Evolutionary conservation across 257 asterid species (phyloP).

Genomic region (Verbascum thapsus): DNA sequence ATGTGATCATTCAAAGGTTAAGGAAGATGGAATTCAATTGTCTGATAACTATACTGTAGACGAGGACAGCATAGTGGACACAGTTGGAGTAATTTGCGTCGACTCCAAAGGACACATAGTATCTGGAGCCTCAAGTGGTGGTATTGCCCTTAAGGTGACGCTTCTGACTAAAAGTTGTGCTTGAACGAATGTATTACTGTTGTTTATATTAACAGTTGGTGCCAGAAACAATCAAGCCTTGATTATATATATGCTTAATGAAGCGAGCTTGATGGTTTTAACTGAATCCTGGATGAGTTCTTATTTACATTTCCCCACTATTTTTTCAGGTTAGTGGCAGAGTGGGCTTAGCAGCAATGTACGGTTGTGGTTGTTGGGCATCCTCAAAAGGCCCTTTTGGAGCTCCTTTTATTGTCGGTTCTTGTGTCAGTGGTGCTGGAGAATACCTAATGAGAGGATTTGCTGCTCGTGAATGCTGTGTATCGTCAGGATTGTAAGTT

Average conservation of each 20-base stretch:
- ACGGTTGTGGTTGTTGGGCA: slow-evolving; percentile 98
- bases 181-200: not conserved
- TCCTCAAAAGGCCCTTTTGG: slow-evolving; percentile 60
- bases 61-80: slow-evolving; percentile 67
- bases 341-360: slow-evolving; percentile 90
- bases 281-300: not conserved
- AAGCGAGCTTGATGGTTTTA: too few species aligned
- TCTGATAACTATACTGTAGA: slow-evolving; percentile 36
- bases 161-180: slow-evolving; percentile 20
- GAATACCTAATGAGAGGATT: slow-evolving; percentile 87
- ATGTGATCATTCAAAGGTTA: slow-evolving; percentile 31
- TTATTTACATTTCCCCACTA: slow-evolving; percentile 7
- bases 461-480: slow-evolving; percentile 85
- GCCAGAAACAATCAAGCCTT: slow-evolving; percentile 1
- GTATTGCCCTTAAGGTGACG: slow-evolving; percentile 90
- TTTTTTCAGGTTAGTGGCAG: slow-evolving; percentile 78
- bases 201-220: not conserved
- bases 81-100: slow-evolving; percentile 93
- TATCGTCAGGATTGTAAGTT: slow-evolving; percentile 68
- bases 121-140: slow-evolving; percentile 97
- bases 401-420: slow-evolving; percentile 65
- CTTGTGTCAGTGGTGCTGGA: slow-evolving; percentile 96
- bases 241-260: not conserved
- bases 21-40: slow-evolving; percentile 35
- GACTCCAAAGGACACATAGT: slow-evolving; percentile 84